Conservation (phyloP, 495 filamentous ascomycete genomes). For the Aspergillus taichungensis region DNA sequence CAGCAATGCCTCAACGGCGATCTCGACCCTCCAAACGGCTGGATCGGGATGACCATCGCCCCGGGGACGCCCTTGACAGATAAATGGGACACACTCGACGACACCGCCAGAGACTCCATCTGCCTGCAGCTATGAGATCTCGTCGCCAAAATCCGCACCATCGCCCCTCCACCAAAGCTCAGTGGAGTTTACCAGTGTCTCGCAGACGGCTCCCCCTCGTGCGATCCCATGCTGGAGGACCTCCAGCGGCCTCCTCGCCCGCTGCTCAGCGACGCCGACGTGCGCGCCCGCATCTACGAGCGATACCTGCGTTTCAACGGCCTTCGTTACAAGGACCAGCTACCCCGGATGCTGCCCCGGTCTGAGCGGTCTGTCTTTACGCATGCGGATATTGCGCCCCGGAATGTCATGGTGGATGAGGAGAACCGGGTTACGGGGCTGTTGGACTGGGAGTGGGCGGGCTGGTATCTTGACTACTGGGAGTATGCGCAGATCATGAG, state of each 20-base stretch:
- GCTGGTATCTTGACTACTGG: slow-evolving; percentile 44
- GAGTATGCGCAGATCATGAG: slow-evolving; percentile 39
- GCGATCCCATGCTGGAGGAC: slow-evolving; percentile 23
- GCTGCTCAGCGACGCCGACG: slow-evolving; percentile 20
- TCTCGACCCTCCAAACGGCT: too few relatives aligned
- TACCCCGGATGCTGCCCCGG: slow-evolving; percentile 26
- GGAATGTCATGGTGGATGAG: slow-evolving; percentile 33
- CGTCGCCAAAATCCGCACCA: slow-evolving; percentile 19
- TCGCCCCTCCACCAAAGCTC: slow-evolving; percentile 17
- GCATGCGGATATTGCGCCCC: slow-evolving; percentile 20
- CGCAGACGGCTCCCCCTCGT: slow-evolving; percentile 24
- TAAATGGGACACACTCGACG: slow-evolving; percentile 23
- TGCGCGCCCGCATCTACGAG: slow-evolving; percentile 28
- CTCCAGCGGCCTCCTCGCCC: slow-evolving; percentile 18
- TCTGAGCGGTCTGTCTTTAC: slow-evolving; percentile 22
- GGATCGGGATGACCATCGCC: slow-evolving; percentile 18
- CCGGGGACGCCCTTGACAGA: slow-evolving; percentile 11
- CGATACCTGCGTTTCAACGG: slow-evolving; percentile 29
- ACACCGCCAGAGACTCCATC: slow-evolving; percentile 17
- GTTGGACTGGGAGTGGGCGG: slow-evolving; percentile 38
- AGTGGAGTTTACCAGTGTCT: slow-evolving; percentile 22
- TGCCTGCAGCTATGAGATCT: slow-evolving; percentile 27
- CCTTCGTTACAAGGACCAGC: slow-evolving; percentile 17
- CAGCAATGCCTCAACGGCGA: too few relatives aligned
- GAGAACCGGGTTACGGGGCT: slow-evolving; percentile 26